Conservation (phyloP, 2,329 filamentous ascomycete species). For the Xylaria sp. region DNA sequence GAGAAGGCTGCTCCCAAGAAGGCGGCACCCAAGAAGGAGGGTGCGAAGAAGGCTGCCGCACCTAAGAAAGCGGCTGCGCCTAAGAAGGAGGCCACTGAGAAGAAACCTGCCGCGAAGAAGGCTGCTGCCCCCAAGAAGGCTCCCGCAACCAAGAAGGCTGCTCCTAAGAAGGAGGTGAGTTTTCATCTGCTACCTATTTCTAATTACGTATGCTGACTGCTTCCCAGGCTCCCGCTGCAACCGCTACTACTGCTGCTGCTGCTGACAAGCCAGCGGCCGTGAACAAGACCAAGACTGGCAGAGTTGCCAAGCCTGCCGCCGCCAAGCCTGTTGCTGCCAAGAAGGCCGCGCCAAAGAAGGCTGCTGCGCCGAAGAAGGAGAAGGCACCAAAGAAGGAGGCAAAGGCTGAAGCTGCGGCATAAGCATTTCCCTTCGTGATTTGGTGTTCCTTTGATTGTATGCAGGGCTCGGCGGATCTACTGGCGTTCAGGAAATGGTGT, state of each 20-base stretch:
- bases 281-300: conserved; percentile 74
- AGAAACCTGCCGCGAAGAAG: conserved; percentile 83
- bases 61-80: conserved; percentile 47
- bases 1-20: conserved; percentile 43
- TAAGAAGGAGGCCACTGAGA: conserved; percentile 48
- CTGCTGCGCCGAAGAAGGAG: conserved; percentile 44
- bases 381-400: conserved; percentile 45
- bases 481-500: conserved; percentile 40
- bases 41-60: conserved; percentile 40
- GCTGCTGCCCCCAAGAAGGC: conserved; percentile 46
- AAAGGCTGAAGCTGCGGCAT: conserved; percentile 36
- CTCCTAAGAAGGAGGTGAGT: conserved; percentile 41
- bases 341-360: conserved; percentile 49
- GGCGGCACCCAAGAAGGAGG: conserved; percentile 48
- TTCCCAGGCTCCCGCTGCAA: conserved; percentile 57
- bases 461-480: conserved; percentile 32
- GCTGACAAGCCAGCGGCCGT: conserved; percentile 49
- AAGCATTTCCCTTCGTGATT: conserved; percentile 20
- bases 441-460: conserved; percentile 42
- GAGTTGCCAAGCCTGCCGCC: conserved; percentile 72
- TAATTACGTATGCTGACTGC: conserved; percentile 15
- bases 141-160: conserved; percentile 49
- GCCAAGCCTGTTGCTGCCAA: conserved; percentile 49
- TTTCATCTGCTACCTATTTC: conserved; percentile 1
- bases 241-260: no score